Conservation (phyloP, 2,329 filamentous ascomycete genomes). For the Diaporthe vaccinii region DNA sequence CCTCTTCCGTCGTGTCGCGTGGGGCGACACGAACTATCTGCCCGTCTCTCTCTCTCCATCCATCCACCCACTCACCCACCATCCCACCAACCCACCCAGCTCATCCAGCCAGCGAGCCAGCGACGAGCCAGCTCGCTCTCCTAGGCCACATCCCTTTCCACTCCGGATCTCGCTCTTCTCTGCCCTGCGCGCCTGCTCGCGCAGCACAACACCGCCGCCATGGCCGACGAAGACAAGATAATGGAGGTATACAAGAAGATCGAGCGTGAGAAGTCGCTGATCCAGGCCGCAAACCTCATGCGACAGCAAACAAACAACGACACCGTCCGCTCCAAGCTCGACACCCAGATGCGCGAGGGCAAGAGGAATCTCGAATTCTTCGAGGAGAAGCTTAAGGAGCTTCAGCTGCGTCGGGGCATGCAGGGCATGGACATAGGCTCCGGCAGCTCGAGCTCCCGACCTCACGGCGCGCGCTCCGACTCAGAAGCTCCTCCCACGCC, state of each 20-base stretch:
- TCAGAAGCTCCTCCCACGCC: conserved; percentile 69
- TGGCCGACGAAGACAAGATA: conserved; percentile 75
- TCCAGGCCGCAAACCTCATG: conserved; percentile 95
- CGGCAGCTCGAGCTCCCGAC: conserved; percentile 56
- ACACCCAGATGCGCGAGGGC: conserved; percentile 94
- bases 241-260: conserved; percentile 96
- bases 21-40: conserved; percentile 38
- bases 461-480: conserved; percentile 60
- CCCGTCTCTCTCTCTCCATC: not conserved
- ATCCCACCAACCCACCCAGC: not conserved
- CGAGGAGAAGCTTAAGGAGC: conserved; percentile 89
- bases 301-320: conserved; percentile 96
- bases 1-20: conserved; percentile 37
- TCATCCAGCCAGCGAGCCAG: conserved; percentile 5
- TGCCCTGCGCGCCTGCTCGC: conserved; percentile 41
- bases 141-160: conserved; percentile 10
- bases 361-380: conserved; percentile 95
- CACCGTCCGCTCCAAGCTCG: conserved; percentile 88
- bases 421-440: conserved; percentile 74
- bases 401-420: conserved; percentile 84
- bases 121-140: conserved; percentile 5
- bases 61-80: not conserved
- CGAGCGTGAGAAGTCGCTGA: conserved; percentile 94
- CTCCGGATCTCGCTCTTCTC: conserved; percentile 1
- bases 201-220: conserved; percentile 57